Base-by-base conservation (phyloP, 306 rosid species). In the Rosa lucieae region DNA sequence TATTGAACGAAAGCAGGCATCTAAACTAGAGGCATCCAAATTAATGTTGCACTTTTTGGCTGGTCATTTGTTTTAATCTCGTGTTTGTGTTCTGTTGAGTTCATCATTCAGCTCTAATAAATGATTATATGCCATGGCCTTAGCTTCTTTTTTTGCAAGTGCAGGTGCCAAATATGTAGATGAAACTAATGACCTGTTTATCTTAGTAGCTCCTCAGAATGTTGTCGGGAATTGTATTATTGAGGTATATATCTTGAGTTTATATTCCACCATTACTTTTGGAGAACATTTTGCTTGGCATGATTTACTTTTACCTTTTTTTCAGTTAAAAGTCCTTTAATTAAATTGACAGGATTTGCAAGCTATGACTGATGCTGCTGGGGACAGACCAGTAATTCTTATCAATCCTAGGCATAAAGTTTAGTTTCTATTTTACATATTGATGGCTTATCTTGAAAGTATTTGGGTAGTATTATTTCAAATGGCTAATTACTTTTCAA, bases 211-310 rank as follows among this genome's bases (percentile, higher is more conserved):
- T 76, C 99, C 99, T 80, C 99, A 95, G 84, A 95, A 95, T 84
- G 99, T 98, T 75, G 96, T 95, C 3, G 99, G 99, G 78, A 95
- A 95, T 80, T 95, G 98, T 85, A 92, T 95, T 59, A 92, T 95
- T 72, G 97, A 92, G 61, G 99, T 26, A 26, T 26, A 26, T 95
- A 20, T 74, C 74, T 63, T 35, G 67, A 59, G 72, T 78, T 66
- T 47, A 78, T 73, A 75, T 63, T 77, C 80, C 35, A 32, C 52
- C 49, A 37, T 76, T 63, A 66, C 39, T 53, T 85, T 42, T 75
- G 66, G 53, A 51, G 74, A 69, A 23, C 47, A 46, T 72, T 82
- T 55, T 75, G 40, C 79, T 70, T 58, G 48, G 67, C 47, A 18
- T 70, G 52, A 53, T 67, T 78, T 51, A 69, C 67, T 67, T 73